A percentile compares a stretch with the other conserved stretches of the same genome.
phyloP scores from a whole-genome alignment of 2,329 filamentous ascomycete genomes.

The Diaporthe citri region DNA sequence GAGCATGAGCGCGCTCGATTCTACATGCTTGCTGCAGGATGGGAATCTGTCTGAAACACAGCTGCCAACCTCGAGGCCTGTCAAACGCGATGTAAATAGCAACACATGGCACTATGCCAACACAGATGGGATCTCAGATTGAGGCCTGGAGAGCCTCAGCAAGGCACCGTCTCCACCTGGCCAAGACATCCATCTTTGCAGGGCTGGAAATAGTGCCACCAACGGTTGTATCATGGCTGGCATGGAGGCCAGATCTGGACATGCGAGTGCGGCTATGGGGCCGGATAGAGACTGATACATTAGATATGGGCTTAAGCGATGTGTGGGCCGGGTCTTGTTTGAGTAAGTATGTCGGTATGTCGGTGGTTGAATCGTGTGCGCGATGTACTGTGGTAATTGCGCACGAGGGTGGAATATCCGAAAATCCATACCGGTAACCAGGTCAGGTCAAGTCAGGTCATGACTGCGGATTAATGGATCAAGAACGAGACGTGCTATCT shows the following conservation, averaged over 20 bases:
- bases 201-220: not conserved
- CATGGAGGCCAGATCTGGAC: not conserved
- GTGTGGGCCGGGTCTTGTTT: not conserved
- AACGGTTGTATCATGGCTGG: not conserved
- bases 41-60: conserved; percentile 25
- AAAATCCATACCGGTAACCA: not conserved
- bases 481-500: not conserved
- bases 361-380: not conserved
- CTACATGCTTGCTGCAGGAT: not conserved
- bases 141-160: not conserved
- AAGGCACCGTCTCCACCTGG: not conserved
- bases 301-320: not conserved
- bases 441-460: conserved; percentile 6
- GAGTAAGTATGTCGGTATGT: not conserved
- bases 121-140: conserved; percentile 10
- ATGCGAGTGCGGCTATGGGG: not conserved
- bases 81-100: conserved; percentile 5
- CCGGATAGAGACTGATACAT: not conserved
- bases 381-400: not conserved
- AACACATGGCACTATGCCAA: conserved; percentile 6
- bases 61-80: not conserved
- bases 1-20: not conserved
- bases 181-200: not conserved
- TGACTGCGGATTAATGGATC: not conserved
- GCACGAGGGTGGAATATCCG: conserved; percentile 9